Evolutionary conservation across 2,329 filamentous ascomycete genomes (phyloP), one percentile per base, ranked within the genome.

Genomic region (Mycogone perniciosa): DNA sequence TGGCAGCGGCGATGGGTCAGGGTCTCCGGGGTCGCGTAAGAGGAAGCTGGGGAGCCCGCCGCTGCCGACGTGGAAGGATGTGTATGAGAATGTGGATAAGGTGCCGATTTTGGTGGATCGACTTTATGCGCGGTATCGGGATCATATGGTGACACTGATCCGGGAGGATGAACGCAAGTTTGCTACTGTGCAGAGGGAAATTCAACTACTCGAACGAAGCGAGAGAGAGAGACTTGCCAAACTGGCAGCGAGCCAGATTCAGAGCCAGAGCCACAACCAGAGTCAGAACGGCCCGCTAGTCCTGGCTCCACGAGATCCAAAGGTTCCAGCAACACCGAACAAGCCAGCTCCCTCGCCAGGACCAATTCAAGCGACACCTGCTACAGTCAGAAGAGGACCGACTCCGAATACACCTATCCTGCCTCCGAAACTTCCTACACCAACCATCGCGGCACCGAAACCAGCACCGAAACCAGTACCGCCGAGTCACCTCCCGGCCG

Each of bases 61-160:
- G 42, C 64, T 84, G 52, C 81, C 84, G 9, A 81, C 81, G 1
- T 71, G 89, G 30, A 77, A 81, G 56, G 86, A 91, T 56, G 81
- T 81, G 4, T 75, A 78, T 49, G 76, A 84, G 56, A 81, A 89
- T 65, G 67, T 78, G 30, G 80, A 86, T 45, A 81, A 86, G 56
- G 74, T 95, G 2, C 86, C 87, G 1, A 72, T 76, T 30, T 71
- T 96, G 41, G 79, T 95, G 44, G 76, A 85, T 51, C 82, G 85
- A 56, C 75, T 96, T 1, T 95, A 93, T 64, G 76, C 80, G 9
- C 77, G 81, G 55, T 96, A 95, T 65, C 79, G 84, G 56, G 81
- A 86, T 42, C 74, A 84, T 40, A 74, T 85, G 44, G 77, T 89
- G n/a, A 72, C 74, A 50, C 79, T 85, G 60, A 88, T 96, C 53